A percentile compares a stretch with the other conserved stretches of the same genome.
Evolutionary conservation across 352 stramenopile genomes (phyloP).

Genomic region (Globisporangium cylindrosporum): DNA sequence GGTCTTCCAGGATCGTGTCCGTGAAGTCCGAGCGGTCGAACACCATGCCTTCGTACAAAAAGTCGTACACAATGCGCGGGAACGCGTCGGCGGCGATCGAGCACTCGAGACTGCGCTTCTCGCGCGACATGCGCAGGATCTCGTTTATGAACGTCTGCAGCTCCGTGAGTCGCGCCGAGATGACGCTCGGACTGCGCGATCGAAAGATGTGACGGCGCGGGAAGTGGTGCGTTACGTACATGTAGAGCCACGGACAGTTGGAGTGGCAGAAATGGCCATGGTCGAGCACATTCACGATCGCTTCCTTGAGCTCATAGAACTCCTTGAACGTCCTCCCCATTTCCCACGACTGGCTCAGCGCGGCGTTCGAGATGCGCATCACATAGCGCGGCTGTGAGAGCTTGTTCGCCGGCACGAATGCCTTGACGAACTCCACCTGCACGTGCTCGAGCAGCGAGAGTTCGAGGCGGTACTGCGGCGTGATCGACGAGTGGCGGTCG

Average conservation of each 20-base stretch:
- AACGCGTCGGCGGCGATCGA: conserved; percentile 51
- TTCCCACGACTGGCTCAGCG: conserved; percentile 71
- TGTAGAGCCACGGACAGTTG: conserved; percentile 85
- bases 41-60: conserved; percentile 82
- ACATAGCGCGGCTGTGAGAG: conserved; percentile 66
- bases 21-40: conserved; percentile 67
- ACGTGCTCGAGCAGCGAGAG: conserved; percentile 71
- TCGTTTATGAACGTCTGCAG: conserved; percentile 70
- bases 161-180: conserved; percentile 53
- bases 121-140: conserved; percentile 53
- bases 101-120: conserved; percentile 65
- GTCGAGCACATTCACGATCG: conserved; percentile 48
- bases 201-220: conserved; percentile 73
- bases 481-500: conserved; percentile 46
- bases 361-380: conserved; percentile 73
- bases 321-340: conserved; percentile 77
- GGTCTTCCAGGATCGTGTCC: conserved; percentile 53
- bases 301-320: conserved; percentile 78
- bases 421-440: conserved; percentile 81
- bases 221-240: conserved; percentile 78
- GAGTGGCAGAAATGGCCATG: conserved; percentile 79
- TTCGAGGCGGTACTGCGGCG: conserved; percentile 43
- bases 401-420: conserved; percentile 69
- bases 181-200: conserved; percentile 59
- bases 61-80: conserved; percentile 72